Evolutionary conservation across 2,329 filamentous ascomycete species (phyloP).

Genomic region (Clarireedia paspali): DNA sequence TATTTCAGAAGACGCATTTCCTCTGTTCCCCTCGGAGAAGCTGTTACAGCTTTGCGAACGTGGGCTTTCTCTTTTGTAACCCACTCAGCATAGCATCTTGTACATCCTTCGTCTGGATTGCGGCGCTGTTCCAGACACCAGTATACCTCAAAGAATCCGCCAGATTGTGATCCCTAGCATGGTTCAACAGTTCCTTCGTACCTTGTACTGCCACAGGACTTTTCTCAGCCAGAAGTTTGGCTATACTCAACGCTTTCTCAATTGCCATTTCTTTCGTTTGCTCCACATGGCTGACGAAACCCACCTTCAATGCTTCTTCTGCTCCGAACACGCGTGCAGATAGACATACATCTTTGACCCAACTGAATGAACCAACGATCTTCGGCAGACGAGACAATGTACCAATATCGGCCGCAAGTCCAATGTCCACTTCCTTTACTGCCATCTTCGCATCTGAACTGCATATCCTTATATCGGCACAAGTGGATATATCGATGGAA

Average conservation of each 20-base stretch:
- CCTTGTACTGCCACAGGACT: slow-evolving; percentile 82
- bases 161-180: slow-evolving; percentile 68
- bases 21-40: too few species aligned
- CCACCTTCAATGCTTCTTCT: slow-evolving; percentile 60
- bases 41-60: slow-evolving; percentile 53
- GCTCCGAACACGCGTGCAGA: slow-evolving; percentile 63
- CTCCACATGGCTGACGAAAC: slow-evolving; percentile 61
- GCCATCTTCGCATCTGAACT: slow-evolving; percentile 52
- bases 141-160: slow-evolving; percentile 79
- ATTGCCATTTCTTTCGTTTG: slow-evolving; percentile 57
- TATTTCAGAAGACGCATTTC: too few species aligned
- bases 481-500: slow-evolving; percentile 65
- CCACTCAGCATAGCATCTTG: slow-evolving; percentile 66
- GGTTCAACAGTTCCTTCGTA: slow-evolving; percentile 82
- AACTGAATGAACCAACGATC: slow-evolving; percentile 60
- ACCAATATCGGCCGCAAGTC: slow-evolving; percentile 71
- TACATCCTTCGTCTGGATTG: slow-evolving; percentile 75
- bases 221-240: slow-evolving; percentile 63
- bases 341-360: slow-evolving; percentile 73
- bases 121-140: slow-evolving; percentile 76
- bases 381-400: slow-evolving; percentile 68
- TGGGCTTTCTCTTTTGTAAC: slow-evolving; percentile 69
- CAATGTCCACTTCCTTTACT: slow-evolving; percentile 79
- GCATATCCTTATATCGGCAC: slow-evolving; percentile 63
- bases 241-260: slow-evolving; percentile 54